Percentiles rank a stretch among this genome's conserved stretches.
phyloP scores from a whole-genome alignment of 495 filamentous ascomycete species.

The Thermothielavioides terrestris region DNA sequence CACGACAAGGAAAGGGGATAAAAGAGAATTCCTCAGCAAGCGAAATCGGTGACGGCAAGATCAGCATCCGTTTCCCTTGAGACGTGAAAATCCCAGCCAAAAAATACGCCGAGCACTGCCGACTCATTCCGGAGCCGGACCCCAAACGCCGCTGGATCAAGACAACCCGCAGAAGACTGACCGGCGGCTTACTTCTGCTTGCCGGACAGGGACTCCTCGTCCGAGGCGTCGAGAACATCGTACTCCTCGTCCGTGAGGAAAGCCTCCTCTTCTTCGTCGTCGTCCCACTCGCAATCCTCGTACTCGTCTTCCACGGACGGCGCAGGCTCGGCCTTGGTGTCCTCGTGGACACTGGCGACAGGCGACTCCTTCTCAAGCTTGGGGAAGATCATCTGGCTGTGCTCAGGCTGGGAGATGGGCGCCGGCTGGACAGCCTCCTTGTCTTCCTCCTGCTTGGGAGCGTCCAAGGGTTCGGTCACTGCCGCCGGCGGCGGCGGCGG shows the following conservation, averaged over 20 bases:
- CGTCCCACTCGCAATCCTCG: conserved; percentile 55
- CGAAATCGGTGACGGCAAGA: background rate
- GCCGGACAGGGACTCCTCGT: conserved; percentile 62
- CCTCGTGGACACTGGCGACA: conserved; percentile 64
- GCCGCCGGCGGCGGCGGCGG: conserved; percentile 3
- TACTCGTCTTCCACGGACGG: conserved; percentile 49
- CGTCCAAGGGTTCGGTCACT: conserved; percentile 7
- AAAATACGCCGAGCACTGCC: background rate
- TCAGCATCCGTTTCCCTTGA: background rate
- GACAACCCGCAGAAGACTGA: background rate
- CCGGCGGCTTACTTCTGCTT: conserved; percentile 29
- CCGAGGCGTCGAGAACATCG: conserved; percentile 89
- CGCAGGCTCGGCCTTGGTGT: conserved; percentile 22
- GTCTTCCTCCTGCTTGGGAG: conserved; percentile 15
- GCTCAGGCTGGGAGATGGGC: conserved; percentile 11
- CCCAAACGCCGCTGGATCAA: background rate
- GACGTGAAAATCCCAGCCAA: background rate
- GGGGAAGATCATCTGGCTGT: conserved; percentile 90
- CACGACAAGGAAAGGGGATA: no score
- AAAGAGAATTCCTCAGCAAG: background rate
- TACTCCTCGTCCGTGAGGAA: conserved; percentile 98
- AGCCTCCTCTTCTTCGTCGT: conserved; percentile 50
- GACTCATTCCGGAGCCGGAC: background rate
- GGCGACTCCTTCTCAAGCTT: conserved; percentile 94
- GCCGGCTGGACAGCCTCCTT: conserved; percentile 13